Evolutionary conservation across 2,329 filamentous ascomycete genomes (phyloP).

Genomic region (Trichoderma gracile): DNA sequence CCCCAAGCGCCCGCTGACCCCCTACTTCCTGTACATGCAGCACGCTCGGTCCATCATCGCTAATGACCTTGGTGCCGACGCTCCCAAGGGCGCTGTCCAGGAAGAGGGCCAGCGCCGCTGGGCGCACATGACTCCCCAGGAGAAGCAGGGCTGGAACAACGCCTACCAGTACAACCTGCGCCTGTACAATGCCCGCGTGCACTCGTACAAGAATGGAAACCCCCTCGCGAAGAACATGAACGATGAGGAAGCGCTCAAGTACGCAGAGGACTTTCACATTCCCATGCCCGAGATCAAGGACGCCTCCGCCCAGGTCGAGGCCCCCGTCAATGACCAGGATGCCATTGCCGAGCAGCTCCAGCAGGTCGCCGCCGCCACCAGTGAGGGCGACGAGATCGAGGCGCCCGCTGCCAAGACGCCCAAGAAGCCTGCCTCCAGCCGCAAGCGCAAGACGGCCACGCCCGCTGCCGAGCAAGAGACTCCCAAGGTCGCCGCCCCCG

Average conservation of each 20-base stretch:
- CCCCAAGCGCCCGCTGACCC: constrained; percentile 89
- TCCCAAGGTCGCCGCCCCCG: constrained; percentile 45
- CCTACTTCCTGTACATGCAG: constrained; percentile 94
- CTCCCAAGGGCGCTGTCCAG: constrained; percentile 82
- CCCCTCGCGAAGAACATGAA: constrained; percentile 59
- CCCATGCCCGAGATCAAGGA: constrained; percentile 54
- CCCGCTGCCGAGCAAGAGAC: constrained; percentile 45
- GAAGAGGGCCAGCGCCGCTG: constrained; percentile 85
- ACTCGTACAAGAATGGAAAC: constrained; percentile 65
- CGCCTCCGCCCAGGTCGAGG: constrained; percentile 37
- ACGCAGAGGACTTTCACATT: constrained; percentile 60
- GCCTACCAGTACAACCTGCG: constrained; percentile 68
- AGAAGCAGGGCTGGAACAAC: constrained; percentile 71
- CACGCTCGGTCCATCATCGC: constrained; percentile 82
- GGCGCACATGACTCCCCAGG: constrained; percentile 70
- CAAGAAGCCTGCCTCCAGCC: constrained; percentile 53
- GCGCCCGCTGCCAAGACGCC: constrained; percentile 56
- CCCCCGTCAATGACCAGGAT: constrained; percentile 50
- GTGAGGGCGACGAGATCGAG: constrained; percentile 45
- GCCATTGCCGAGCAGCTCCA: constrained; percentile 62
- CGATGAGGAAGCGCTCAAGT: constrained; percentile 60
- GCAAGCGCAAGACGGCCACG: constrained; percentile 60
- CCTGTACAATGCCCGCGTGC: constrained; percentile 64
- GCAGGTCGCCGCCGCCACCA: constrained; percentile 42
- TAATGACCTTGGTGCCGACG: constrained; percentile 70